These are phyloP conservation scores for Mallotus nudiflorus DNA, from an alignment of 345 rosid genomes.

Conservation along the genomic window DNA sequence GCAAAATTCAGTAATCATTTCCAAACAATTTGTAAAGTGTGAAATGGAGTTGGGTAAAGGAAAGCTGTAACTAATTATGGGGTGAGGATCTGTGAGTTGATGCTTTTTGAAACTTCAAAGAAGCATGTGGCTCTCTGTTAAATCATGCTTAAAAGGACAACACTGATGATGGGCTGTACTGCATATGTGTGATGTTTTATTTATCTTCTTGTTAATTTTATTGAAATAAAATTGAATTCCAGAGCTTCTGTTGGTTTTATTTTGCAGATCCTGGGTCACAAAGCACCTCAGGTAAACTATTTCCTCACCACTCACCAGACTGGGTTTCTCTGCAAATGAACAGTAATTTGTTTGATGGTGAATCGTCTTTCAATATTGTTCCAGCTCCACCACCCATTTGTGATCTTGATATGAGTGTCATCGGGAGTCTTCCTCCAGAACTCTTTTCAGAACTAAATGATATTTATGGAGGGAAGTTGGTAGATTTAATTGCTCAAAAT, in stretches of 20 bases:
- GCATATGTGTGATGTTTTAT: neutral
- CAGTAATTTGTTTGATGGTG: constrained; percentile 28
- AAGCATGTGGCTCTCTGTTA: neutral
- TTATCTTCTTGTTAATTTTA: neutral
- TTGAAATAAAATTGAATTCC: neutral
- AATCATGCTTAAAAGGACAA: neutral
- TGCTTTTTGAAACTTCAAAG: neutral
- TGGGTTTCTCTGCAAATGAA: constrained; percentile 37
- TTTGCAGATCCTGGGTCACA: constrained; percentile 44
- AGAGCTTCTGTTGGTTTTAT: constrained; percentile 19
- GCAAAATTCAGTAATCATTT: neutral
- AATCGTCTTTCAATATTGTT: constrained; percentile 31
- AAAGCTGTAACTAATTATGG: neutral
- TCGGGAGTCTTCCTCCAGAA: constrained; percentile 83
- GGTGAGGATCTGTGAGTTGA: neutral
- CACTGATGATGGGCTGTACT: neutral
- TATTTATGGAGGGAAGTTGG: constrained; percentile 72
- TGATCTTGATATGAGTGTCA: constrained; percentile 76
- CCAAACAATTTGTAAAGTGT: neutral
- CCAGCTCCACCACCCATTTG: constrained; percentile 59
- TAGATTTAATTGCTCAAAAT: constrained; percentile 51
- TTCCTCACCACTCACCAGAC: constrained; percentile 29
- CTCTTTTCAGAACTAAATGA: constrained; percentile 77
- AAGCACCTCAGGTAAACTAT: constrained; percentile 28
- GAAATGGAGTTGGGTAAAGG: neutral